Conservation (phyloP, 192 early-diverging fungal genomes). For the Coemansia sp. region DNA sequence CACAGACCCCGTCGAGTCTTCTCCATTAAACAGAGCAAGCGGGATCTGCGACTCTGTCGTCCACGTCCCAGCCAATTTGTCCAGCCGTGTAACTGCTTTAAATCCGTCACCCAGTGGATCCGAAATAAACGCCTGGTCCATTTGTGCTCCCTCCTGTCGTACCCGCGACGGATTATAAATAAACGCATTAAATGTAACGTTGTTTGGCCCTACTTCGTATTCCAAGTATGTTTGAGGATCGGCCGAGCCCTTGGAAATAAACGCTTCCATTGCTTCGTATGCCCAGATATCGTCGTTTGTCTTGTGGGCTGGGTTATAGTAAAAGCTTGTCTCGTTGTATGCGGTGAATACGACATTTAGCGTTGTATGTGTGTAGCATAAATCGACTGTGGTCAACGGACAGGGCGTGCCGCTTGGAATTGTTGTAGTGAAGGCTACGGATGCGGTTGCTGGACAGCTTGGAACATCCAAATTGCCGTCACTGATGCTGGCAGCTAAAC, state of each 20-base stretch:
- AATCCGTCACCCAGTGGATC: constrained; percentile 52
- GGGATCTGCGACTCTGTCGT: constrained; percentile 28
- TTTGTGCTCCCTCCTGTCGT: constrained; percentile 34
- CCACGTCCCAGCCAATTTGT: constrained; percentile 33
- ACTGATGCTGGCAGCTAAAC: background rate
- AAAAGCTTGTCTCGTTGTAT: constrained; percentile 36
- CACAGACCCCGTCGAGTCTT: constrained; percentile 27
- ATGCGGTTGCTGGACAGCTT: constrained; percentile 24
- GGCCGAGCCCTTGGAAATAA: constrained; percentile 44
- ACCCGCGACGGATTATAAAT: constrained; percentile 47
- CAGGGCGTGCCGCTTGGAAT: constrained; percentile 34
- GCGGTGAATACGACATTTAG: constrained; percentile 46
- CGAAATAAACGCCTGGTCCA: constrained; percentile 41
- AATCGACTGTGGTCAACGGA: constrained; percentile 33
- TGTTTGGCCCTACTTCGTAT: constrained; percentile 50
- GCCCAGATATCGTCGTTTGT: constrained; percentile 55
- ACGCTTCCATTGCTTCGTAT: constrained; percentile 53
- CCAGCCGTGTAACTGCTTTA: constrained; percentile 24
- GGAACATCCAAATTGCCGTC: constrained; percentile 18
- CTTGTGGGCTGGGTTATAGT: constrained; percentile 37
- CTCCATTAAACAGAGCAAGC: constrained; percentile 48
- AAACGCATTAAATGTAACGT: constrained; percentile 52
- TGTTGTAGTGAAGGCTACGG: constrained; percentile 26
- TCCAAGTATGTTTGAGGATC: constrained; percentile 52
- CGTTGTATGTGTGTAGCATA: constrained; percentile 43